These are phyloP conservation scores for Fomitopsis pinicola DNA, from an alignment of 1,284 basidiomycete species.

Conservation along the genomic window DNA sequence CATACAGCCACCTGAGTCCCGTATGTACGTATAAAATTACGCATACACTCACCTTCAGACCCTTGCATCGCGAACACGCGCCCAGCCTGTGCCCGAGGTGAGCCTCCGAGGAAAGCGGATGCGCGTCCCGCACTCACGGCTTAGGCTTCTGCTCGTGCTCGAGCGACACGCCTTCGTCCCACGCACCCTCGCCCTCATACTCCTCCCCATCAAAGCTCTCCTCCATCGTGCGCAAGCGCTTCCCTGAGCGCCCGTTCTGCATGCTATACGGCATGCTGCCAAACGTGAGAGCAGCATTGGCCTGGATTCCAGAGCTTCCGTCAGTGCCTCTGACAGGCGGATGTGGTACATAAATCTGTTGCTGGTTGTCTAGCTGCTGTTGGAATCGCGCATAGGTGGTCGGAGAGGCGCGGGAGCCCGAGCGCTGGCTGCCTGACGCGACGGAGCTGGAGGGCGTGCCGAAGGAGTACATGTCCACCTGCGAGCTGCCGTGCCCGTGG, in stretches of 20 bases:
- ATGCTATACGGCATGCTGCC: constrained; percentile 8
- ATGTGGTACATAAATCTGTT: not conserved
- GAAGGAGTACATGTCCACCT: not conserved
- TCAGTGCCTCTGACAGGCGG: not conserved
- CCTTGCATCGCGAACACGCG: constrained; percentile 71
- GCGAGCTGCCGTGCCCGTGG: not conserved
- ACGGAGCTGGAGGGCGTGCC: not conserved
- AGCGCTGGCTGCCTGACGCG: not conserved
- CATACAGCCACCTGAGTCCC: not conserved
- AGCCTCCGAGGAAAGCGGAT: constrained; percentile 6
- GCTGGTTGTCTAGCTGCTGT: not conserved
- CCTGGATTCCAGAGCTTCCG: constrained; percentile 4
- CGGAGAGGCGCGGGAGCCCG: not conserved
- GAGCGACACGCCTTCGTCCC: constrained; percentile 18
- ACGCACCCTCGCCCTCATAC: constrained; percentile 18
- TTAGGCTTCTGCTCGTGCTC: constrained; percentile 34
- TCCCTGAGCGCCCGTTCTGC: constrained; percentile 8
- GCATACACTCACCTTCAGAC: constrained; percentile 48
- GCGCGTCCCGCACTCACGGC: constrained; percentile 34
- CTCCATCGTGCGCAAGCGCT: constrained; percentile 41
- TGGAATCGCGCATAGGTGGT: not conserved
- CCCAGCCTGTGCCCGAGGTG: constrained; percentile 30
- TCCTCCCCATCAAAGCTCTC: constrained; percentile 36
- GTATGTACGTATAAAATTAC: not conserved
- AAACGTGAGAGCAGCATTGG: not conserved